Evolutionary conservation across 345 rosid genomes (phyloP).

Genomic region (Rhodomyrtus tomentosa): DNA sequence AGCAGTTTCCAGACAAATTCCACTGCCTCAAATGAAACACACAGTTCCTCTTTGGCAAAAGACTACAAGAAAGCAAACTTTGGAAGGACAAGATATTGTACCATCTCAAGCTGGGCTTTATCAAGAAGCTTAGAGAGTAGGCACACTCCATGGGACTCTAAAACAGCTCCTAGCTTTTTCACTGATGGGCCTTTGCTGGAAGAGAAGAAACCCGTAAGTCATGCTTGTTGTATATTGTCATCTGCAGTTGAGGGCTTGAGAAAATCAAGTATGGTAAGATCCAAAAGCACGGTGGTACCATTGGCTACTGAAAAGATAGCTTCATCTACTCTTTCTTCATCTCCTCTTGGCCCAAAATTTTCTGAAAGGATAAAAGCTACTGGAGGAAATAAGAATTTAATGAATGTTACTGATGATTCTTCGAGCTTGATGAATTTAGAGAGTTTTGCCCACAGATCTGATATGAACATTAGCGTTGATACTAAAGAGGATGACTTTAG

Average conservation of each 20-base stretch:
- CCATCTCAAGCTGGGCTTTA: constrained; percentile 21
- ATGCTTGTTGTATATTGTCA: constrained; percentile 16
- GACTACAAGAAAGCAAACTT: constrained; percentile 54
- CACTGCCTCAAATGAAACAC: constrained; percentile 13
- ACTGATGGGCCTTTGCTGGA: constrained; percentile 76
- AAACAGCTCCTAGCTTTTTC: constrained; percentile 29
- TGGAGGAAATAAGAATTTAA: constrained; percentile 22
- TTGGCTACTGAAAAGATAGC: constrained; percentile 20
- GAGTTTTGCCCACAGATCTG: constrained; percentile 16
- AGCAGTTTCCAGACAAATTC: constrained; percentile 24
- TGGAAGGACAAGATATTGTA: constrained; percentile 21
- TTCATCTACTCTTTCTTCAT: constrained; percentile 53
- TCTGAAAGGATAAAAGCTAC: constrained; percentile 36
- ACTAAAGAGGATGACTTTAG: constrained; percentile 26
- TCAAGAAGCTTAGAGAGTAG: constrained; percentile 38
- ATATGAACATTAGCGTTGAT: constrained; percentile 10
- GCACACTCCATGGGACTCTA: constrained; percentile 13
- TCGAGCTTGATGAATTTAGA: constrained; percentile 27
- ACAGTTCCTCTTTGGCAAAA: constrained; percentile 17
- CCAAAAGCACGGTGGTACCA: constrained; percentile 31
- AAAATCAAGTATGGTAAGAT: constrained; percentile 21
- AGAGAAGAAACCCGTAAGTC: constrained; percentile 10
- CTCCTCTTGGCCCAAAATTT: constrained; percentile 84
- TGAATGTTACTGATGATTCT: constrained; percentile 16
- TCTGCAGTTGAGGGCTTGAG: constrained; percentile 22